A percentile compares a stretch with the other conserved stretches of the same genome.
phyloP scores from a whole-genome alignment of 192 early-diverging fungal species.

The Coemansia sp. region DNA sequence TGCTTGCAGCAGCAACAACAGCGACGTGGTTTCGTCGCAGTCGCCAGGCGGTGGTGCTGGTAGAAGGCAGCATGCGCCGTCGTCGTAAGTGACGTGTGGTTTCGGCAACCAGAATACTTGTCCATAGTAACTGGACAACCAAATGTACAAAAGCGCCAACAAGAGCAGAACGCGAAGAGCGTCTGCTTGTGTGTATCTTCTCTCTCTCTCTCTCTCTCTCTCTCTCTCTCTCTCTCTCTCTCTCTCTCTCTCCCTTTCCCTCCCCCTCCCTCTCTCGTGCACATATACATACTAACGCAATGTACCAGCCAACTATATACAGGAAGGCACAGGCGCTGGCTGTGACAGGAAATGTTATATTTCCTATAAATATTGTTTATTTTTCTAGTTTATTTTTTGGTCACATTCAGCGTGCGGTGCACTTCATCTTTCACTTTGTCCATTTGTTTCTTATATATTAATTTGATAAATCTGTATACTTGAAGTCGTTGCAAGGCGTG shows the following conservation, averaged over 20 bases:
- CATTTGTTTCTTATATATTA: background rate
- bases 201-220: background rate
- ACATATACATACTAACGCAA: too few relatives aligned
- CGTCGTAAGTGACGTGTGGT: too few relatives aligned
- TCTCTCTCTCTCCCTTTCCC: background rate
- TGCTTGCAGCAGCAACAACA: slow-evolving; percentile 1
- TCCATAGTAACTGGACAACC: too few relatives aligned
- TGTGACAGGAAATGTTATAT: background rate
- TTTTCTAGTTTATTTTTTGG: background rate
- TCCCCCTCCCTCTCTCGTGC: background rate
- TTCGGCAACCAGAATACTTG: too few relatives aligned
- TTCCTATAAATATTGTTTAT: background rate
- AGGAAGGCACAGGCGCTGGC: too few relatives aligned
- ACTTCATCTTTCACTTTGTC: background rate
- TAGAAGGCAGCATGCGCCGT: slow-evolving; percentile 1
- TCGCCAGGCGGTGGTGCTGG: slow-evolving; percentile 4
- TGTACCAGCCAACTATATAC: too few relatives aligned
- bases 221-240: too few relatives aligned
- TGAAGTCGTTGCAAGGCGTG: background rate
- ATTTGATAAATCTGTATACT: background rate
- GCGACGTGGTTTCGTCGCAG: background rate
- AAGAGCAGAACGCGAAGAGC: too few relatives aligned
- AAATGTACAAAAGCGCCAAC: too few relatives aligned
- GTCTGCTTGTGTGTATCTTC: background rate
- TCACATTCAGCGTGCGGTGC: background rate